A percentile compares a stretch with the other conserved stretches of the same genome.
Conservation (phyloP, 345 rosid species). For the Zanthoxylum bungeanum region DNA sequence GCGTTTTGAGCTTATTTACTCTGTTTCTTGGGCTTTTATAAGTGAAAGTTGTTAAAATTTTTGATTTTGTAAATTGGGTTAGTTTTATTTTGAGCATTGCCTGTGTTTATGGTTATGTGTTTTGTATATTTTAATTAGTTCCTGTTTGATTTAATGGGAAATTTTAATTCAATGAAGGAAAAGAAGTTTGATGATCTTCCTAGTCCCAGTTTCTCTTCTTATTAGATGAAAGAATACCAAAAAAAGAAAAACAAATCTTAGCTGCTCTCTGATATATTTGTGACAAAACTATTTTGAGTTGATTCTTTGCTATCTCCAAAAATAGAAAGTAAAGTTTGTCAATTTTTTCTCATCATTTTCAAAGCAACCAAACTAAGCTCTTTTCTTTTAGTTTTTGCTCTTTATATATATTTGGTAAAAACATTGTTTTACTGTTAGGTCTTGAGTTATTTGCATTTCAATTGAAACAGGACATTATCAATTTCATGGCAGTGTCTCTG, state of each 20-base stretch:
- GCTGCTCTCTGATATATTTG: not conserved
- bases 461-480: not conserved
- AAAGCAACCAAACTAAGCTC: not conserved
- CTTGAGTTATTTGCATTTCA: not conserved
- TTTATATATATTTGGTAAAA: not conserved
- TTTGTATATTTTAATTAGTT: not conserved
- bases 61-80: not conserved
- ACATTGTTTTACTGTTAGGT: not conserved
- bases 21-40: not conserved
- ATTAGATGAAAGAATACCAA: not conserved
- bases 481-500: not conserved
- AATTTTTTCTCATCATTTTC: not conserved
- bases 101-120: not conserved
- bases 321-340: not conserved
- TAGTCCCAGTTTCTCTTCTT: not conserved
- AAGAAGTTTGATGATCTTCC: not conserved
- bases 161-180: not conserved
- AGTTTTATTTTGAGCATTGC: not conserved
- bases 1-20: constrained; percentile 4
- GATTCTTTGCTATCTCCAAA: not conserved
- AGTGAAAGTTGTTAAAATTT: not conserved
- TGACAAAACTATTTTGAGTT: not conserved
- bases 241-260: not conserved
- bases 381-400: not conserved
- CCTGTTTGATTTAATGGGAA: constrained; percentile 16